Evolutionary conservation across 495 filamentous ascomycete genomes (phyloP).

Genomic region (Neurospora sublineolata): DNA sequence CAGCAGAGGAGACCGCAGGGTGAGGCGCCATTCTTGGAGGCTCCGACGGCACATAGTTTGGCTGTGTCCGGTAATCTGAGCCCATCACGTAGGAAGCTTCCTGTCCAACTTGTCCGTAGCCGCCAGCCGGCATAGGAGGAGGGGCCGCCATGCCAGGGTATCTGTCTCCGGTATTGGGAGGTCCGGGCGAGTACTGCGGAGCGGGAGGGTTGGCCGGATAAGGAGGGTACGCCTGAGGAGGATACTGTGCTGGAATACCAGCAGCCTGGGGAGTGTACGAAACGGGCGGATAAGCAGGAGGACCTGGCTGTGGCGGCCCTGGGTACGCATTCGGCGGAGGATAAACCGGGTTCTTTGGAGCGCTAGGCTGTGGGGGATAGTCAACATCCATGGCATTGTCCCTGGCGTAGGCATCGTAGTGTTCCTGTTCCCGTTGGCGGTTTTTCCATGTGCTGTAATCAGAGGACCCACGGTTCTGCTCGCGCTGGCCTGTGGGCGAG

Average conservation of each 20-base stretch:
- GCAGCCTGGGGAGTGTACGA: constrained; percentile 13
- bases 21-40: constrained; percentile 15
- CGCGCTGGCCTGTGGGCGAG: constrained; percentile 38
- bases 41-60: constrained; percentile 11
- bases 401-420: constrained; percentile 9
- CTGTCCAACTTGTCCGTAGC: constrained; percentile 14
- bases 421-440: constrained; percentile 11
- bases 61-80: constrained; percentile 11
- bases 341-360: constrained; percentile 6
- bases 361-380: constrained; percentile 5
- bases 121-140: constrained; percentile 11
- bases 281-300: constrained; percentile 9
- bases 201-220: constrained; percentile 14
- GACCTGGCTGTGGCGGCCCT: constrained; percentile 4
- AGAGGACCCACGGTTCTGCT: constrained; percentile 17
- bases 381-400: constrained; percentile 21
- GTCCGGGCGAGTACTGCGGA: constrained; percentile 19
- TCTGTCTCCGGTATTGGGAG: constrained; percentile 16
- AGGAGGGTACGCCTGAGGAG: constrained; percentile 6
- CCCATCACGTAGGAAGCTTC: constrained; percentile 16
- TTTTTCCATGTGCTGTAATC: constrained; percentile 25
- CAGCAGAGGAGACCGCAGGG: constrained; percentile 10
- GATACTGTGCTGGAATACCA: constrained; percentile 9
- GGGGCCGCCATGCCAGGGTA: constrained; percentile 14
- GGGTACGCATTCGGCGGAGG: constrained; percentile 8